Base-by-base conservation (phyloP, 805 yeast genomes). In the Metschnikowia gruessii region DNA sequence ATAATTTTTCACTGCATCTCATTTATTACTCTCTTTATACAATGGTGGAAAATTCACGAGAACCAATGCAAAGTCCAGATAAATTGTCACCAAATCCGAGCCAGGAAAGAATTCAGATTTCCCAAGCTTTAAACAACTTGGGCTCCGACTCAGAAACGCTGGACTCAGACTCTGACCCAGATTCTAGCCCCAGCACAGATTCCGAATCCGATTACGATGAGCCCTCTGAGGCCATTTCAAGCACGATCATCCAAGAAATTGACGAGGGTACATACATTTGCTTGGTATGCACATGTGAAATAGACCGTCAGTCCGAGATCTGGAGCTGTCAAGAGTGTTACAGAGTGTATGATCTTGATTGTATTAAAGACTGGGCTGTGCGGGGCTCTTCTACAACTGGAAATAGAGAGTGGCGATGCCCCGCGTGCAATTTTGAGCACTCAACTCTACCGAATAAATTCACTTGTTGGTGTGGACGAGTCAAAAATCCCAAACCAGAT, bases 391-490 rank as follows among this genome's bases (percentile, higher is more conserved):
- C 87, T 6, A 83, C 87, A 1, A 80, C 80, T 29, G 67, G 65
- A 1, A 74, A 75, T 37, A 77, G 76, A 40, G 70, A 74, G 34
- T 90, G 97, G 97, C 75, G 90, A 57, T 90, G 97, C 64, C 97
- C 97, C 0, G 77, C 86, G 3, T 87, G 95, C 62, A 88, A 81
- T 65, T 70, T 65, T 40, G 79, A 68, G 28, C 67, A 70, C 42
- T 69, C 65, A 42, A 63, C 67, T 57, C 72, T 77, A 37, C 90
- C 87, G 31, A 75, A 65, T 52, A 75, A 63, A 33, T 83, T 79
- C 63, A 79, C 79, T 1, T 90, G 97, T 60, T 90, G 97, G 97
- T 90, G 97, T 72, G 92, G 91, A 1, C 85, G 87, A 57, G 77
- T 76, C 2, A 68, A 79, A 16, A 80, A 86, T 52, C 97, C 97